Evolutionary conservation across 2,329 filamentous ascomycete species (phyloP), one percentile per base, ranked within the genome.

Genomic region (Microdochium nivale): DNA sequence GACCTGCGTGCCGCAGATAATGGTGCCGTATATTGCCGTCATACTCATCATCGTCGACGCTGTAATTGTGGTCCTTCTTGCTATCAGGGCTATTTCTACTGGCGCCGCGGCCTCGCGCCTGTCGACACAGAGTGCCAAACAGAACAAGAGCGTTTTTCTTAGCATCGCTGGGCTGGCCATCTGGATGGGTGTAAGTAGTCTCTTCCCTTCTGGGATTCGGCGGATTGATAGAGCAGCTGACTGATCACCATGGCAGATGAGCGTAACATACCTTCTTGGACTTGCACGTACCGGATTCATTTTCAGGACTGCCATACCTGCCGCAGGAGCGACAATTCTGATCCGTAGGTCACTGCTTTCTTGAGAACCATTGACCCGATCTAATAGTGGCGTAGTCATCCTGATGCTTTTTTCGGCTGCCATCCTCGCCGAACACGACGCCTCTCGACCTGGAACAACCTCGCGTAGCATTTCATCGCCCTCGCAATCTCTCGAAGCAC

Each of bases 171-270:
- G 70, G 14, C 63, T 80, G 52, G 69, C 67, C n/a, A 60, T 79
- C 30, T 83, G 79, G 79, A 77, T 73, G 49, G 76, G 67, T 58
- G 77, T 80, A 60, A 62, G 77, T 74, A 25, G 9, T 25, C 46
- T 24, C 21, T 33, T 30, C 27, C 11, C 11, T 30, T 30, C 27
- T 30, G 27, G 5, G 5, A 5, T 30, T 30, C 27, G 11, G n/a
- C n/a, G n/a, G 5, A 30, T 30, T 30, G 27, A 11, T 30, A 11
- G 27, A 30, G 11, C 11, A 30, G 27, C 27, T 30, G 27, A 30
- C 27, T 30, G 27, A 30, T 30, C 27, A 5, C 5, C 27, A 5
- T 30, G 27, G 11, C 50, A 81, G 77, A 70, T 71, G 53, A 82
- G 79, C 57, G 68, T 75, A 8, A 68, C 73, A 9, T 68, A 81